These are phyloP conservation scores for Saprolegnia diclina DNA, from an alignment of 352 stramenopile species.

Conservation along the genomic window DNA sequence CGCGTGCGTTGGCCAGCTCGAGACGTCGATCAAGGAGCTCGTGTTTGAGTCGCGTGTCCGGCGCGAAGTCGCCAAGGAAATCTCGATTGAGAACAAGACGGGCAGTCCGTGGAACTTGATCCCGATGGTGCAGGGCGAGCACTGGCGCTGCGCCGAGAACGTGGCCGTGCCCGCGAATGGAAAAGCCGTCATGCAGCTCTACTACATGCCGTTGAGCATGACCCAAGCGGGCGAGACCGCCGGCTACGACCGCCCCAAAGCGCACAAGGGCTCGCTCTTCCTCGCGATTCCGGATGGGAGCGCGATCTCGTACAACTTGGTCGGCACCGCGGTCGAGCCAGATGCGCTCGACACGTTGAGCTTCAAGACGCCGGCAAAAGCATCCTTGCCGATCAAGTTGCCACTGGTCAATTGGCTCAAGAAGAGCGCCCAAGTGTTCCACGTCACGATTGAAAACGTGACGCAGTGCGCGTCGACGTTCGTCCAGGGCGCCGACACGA, in stretches of 20 bases:
- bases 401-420: slow-evolving; percentile 87
- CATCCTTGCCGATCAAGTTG: slow-evolving; percentile 57
- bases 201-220: slow-evolving; percentile 85
- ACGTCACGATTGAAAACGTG: slow-evolving; percentile 46
- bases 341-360: slow-evolving; percentile 35
- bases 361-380: slow-evolving; percentile 73
- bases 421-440: slow-evolving; percentile 55
- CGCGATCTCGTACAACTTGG: slow-evolving; percentile 82
- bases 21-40: slow-evolving; percentile 83
- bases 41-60: slow-evolving; percentile 79
- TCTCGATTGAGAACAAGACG: slow-evolving; percentile 81
- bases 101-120: slow-evolving; percentile 78
- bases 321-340: slow-evolving; percentile 63
- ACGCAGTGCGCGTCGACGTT: slow-evolving; percentile 45
- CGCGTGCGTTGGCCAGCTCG: slow-evolving; percentile 79
- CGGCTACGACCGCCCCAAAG: slow-evolving; percentile 38
- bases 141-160: slow-evolving; percentile 83
- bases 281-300: slow-evolving; percentile 86
- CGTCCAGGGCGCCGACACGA: slow-evolving; percentile 55
- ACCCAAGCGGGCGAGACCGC: slow-evolving; percentile 37
- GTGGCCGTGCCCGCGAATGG: slow-evolving; percentile 70
- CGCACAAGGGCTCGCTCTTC: slow-evolving; percentile 82
- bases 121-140: slow-evolving; percentile 79
- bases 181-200: slow-evolving; percentile 52
- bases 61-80: slow-evolving; percentile 46